Evolutionary conservation across 2,329 filamentous ascomycete species (phyloP), one percentile per base, ranked within the genome.

Genomic region (Aspergillus alliaceus): DNA sequence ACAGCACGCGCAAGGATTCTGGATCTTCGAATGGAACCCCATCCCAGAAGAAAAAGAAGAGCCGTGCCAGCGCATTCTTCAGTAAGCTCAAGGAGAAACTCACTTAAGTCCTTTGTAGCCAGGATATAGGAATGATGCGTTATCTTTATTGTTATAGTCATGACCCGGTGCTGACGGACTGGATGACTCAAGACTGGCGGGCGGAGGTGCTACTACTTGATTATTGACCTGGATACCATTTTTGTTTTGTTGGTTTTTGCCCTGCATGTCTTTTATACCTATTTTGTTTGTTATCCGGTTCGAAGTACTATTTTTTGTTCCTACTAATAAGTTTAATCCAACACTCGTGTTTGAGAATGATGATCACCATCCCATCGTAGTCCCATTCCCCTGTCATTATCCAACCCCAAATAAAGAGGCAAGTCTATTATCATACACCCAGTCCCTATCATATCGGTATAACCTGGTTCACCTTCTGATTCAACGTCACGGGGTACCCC

Each of bases 1-100:
- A 72, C 29, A 69, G 69, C 56, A 59, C 72, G 14, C 60, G 72
- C 9, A 54, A 59, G 29, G 56, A 58, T 50, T 64, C 63, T 32
- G 44, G 44, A 31, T 48, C 27, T 7, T 48, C 44, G 14, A 74
- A 76, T 32, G 44, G 27, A 24, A 31, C 44, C 11, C 40, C 40
- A n/a, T 44, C 40, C 6, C 40, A 54, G 75, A 78, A 15, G 80
- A 86, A 84, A 77, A 89, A 88, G 80, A 88, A 87, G 80, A 73
- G 37, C 22, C 51, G 51, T n/a, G 40, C 35, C 18, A 53, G 51
- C 15, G 76, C 81, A 53, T 82, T 89, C 66, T 84, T 90, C 69
- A 72, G 72, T 31, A 79, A 76, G 67, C 62, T 85, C 55, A 84
- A 83, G 76, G 81, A 81, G 62, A 84, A 82, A 72, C 73, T 84